Evolutionary conservation across 176 grass and related monocot genomes (phyloP).

Genomic region (Carex parvula): DNA sequence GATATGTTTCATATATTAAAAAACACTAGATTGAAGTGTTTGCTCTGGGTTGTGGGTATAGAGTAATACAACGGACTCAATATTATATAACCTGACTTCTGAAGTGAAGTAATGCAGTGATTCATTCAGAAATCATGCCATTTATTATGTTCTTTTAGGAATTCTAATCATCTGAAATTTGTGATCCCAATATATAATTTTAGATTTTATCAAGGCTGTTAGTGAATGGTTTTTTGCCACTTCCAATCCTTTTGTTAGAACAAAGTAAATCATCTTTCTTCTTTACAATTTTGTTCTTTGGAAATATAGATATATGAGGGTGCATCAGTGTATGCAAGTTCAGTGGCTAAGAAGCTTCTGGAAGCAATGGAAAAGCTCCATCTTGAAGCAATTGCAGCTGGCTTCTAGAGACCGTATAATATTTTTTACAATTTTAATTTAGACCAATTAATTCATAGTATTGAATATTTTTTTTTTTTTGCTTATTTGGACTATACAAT

Average conservation of each 20-base stretch:
- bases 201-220: background rate
- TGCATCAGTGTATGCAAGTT: conserved; percentile 68
- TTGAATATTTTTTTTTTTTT: conserved; percentile 8
- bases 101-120: background rate
- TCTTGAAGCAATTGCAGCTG: conserved; percentile 22
- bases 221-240: background rate
- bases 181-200: background rate
- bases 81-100: background rate
- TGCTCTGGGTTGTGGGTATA: background rate
- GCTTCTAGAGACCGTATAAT: conserved; percentile 5
- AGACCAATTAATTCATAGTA: background rate
- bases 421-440: conserved; percentile 20
- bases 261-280: background rate
- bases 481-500: background rate
- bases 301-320: conserved; percentile 57
- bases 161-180: background rate
- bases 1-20: background rate
- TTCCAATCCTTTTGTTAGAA: background rate
- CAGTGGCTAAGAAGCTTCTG: conserved; percentile 63
- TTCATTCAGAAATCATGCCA: conserved; percentile 6
- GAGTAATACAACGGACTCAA: background rate
- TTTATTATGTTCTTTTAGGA: background rate
- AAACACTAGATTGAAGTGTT: background rate
- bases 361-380: conserved; percentile 51
- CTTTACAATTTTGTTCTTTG: conserved; percentile 20